Evolutionary conservation across 1,284 basidiomycete genomes (phyloP), one percentile per base, ranked within the genome.

Genomic region (Neonothopanus nambi): DNA sequence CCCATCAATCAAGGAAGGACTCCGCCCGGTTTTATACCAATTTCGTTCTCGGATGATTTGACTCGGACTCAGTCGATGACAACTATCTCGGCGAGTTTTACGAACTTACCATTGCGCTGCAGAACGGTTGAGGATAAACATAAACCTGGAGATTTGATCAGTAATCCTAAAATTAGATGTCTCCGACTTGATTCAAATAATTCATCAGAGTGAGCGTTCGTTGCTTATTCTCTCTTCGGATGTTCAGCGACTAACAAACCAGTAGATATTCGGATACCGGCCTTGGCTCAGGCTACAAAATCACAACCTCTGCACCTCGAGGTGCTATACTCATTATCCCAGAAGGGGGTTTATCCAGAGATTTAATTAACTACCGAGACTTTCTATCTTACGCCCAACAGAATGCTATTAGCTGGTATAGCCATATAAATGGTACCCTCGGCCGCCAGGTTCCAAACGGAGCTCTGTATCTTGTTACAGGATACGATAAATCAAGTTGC

Each of bases 401-500:
- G 23, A 44, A 57, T 26, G 45, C 43, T 8, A 23, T n/a, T 20
- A 18, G 26, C 18, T 54, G 52, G 48, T 57, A 50, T 23, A 15
- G 44, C 8, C 51, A 46, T 26, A 33, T 51, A 4, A 57, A 57
- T 37, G 49, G 26, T 3, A 21, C 30, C 2, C 46, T 52, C 3
- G 50, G 49, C 7, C 37, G 51, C 12, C 38, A 56, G 28, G 46
- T 51, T 20, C 17, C 28, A 1, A 51, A 51, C 30, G 41, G 55
- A 8, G 47, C 55, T 26, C n/a, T 56, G 23, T 56, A 52, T 26
- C 44, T 56, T 18, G 26, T 56, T 13, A 56, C 55, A n/a, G 55
- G 55, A 11, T 52, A 42, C 28, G 55, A 56, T 39, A 56, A 56
- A 38, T 13, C 45, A 4, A 20, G 13, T 6, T 37, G 36, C 13